phyloP scores from a whole-genome alignment of 2,329 filamentous ascomycete species.

The Amphichorda felina region DNA sequence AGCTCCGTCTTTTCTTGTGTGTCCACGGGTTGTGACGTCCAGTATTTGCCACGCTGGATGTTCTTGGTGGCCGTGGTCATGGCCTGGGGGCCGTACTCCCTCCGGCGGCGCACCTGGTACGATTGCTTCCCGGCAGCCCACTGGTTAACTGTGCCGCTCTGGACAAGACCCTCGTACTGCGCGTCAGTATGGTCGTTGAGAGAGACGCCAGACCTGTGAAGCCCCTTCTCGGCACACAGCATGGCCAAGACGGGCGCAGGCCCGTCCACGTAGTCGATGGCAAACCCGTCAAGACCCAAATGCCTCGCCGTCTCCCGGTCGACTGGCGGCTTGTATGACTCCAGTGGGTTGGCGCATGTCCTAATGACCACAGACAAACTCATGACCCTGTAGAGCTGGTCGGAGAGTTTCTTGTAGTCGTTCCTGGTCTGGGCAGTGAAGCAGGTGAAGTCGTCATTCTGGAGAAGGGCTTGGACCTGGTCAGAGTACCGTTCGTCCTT shows the following conservation, averaged over 20 bases:
- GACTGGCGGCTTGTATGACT: slow-evolving; percentile 42
- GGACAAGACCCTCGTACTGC: slow-evolving; percentile 55
- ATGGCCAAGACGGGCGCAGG: slow-evolving; percentile 78
- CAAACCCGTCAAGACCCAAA: slow-evolving; percentile 68
- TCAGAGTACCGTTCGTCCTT: slow-evolving; percentile 57
- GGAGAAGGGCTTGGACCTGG: slow-evolving; percentile 39
- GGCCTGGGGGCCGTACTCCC: slow-evolving; percentile 68
- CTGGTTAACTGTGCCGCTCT: slow-evolving; percentile 42
- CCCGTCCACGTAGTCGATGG: slow-evolving; percentile 67
- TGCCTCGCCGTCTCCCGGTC: slow-evolving; percentile 38
- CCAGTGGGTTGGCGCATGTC: slow-evolving; percentile 42
- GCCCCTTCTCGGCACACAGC: slow-evolving; percentile 62
- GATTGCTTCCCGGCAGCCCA: slow-evolving; percentile 59
- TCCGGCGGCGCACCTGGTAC: slow-evolving; percentile 57
- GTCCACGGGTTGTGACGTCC: slow-evolving; percentile 71
- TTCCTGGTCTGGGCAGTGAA: slow-evolving; percentile 66
- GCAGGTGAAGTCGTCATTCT: slow-evolving; percentile 41
- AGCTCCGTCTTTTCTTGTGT: slow-evolving; percentile 50
- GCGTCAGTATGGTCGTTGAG: slow-evolving; percentile 50
- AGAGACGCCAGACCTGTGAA: slow-evolving; percentile 59
- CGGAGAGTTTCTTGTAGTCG: slow-evolving; percentile 64
- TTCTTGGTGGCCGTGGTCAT: slow-evolving; percentile 55
- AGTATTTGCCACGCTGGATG: slow-evolving; percentile 51
- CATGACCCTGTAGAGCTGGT: slow-evolving; percentile 50
- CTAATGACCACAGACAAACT: slow-evolving; percentile 63